A percentile compares a stretch with the other conserved stretches of the same genome.
Conservation (phyloP, 2,329 filamentous ascomycete genomes). For the Teratosphaeria nubilosa region DNA sequence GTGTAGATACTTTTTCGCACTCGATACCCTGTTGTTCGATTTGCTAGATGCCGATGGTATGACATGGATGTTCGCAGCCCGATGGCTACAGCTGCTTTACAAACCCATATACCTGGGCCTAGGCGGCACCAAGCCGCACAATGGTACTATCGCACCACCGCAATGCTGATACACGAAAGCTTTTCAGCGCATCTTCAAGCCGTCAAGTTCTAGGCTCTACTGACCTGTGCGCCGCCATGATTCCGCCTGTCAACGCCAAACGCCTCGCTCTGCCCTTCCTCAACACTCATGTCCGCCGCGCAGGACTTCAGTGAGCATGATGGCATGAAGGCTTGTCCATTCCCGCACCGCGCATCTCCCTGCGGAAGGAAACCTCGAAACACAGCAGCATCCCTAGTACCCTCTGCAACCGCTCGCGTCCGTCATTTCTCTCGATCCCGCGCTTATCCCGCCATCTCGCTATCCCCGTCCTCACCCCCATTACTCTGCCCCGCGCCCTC, state of each 20-base stretch:
- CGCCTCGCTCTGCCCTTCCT: neutral
- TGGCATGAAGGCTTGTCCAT: neutral
- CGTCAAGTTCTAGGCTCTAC: neutral
- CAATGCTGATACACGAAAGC: neutral
- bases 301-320: neutral
- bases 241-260: neutral
- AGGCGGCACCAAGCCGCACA: too few species aligned
- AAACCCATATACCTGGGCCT: too few species aligned
- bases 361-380: neutral
- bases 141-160: neutral
- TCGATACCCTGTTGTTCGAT: neutral
- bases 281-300: neutral
- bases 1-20: neutral
- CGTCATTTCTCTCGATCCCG: neutral
- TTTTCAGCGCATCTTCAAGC: neutral
- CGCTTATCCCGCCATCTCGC: conserved; percentile 28
- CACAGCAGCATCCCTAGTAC: neutral
- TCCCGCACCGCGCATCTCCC: neutral
- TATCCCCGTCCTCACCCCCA: conserved; percentile 22
- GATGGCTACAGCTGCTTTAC: too few species aligned
- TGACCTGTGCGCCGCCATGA: neutral
- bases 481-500: neutral
- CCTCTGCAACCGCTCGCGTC: neutral
- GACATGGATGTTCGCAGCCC: neutral
- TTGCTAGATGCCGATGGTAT: neutral